These are phyloP conservation scores for Quercus gilva DNA, from an alignment of 306 rosid genomes.

Conservation along the genomic window DNA sequence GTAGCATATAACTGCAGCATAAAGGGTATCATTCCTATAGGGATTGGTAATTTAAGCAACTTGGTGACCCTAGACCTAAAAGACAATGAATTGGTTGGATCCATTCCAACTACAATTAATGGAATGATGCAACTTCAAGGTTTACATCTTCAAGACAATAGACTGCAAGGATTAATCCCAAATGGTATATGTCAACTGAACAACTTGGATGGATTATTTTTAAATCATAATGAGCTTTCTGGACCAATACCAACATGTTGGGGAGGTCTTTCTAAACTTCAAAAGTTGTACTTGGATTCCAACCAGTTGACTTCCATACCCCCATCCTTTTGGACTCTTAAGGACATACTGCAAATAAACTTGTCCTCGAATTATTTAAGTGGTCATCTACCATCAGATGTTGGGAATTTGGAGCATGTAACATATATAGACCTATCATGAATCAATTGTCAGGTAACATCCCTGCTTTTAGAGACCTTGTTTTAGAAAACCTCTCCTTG, in stretches of 20 bases:
- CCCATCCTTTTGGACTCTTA: too few species aligned
- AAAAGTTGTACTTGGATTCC: too few species aligned
- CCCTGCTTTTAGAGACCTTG: too few species aligned
- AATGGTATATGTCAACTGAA: background rate
- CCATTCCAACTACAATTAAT: background rate
- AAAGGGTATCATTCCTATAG: background rate
- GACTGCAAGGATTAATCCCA: background rate
- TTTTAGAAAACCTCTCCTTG: too few species aligned
- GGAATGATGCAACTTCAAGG: background rate
- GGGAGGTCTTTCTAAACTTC: too few species aligned
- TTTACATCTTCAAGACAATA: background rate
- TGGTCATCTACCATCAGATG: background rate
- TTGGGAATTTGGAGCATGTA: background rate
- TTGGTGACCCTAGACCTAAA: too few species aligned
- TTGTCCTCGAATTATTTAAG: background rate
- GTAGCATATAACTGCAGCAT: background rate
- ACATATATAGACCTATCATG: too few species aligned
- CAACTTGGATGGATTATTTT: background rate
- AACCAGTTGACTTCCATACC: too few species aligned
- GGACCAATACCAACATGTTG: background rate
- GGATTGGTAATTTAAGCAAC: too few species aligned
- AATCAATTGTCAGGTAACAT: too few species aligned
- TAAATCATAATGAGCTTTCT: background rate
- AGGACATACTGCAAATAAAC: too few species aligned
- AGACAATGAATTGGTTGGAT: background rate